Conservation (phyloP, 1,284 basidiomycete species). For the Pascua guehoae region DNA sequence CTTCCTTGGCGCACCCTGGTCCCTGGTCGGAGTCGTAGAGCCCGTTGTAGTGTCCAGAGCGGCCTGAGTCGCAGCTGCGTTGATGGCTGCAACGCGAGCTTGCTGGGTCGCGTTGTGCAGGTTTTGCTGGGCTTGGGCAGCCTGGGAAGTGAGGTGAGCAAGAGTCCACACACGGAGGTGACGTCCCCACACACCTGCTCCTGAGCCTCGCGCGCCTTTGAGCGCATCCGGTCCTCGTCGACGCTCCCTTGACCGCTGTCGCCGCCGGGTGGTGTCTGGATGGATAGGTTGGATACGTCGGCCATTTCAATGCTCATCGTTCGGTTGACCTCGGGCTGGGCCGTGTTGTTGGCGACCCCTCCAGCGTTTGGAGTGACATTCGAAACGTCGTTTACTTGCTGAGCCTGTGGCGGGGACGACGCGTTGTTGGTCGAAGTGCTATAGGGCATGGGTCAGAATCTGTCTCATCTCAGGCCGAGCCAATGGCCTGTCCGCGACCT, state of each 20-base stretch:
- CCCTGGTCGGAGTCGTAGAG: slow-evolving; percentile 21
- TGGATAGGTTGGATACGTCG: slow-evolving; percentile 30
- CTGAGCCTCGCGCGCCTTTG: slow-evolving; percentile 47
- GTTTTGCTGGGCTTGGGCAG: slow-evolving; percentile 46
- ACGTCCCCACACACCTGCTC: slow-evolving; percentile 39
- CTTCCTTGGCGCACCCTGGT: slow-evolving; percentile 41
- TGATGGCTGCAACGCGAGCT: slow-evolving; percentile 49
- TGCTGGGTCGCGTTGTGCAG: slow-evolving; percentile 49
- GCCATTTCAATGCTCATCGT: slow-evolving; percentile 45
- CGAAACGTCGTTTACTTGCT: too few relatives aligned
- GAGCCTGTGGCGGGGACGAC: too few relatives aligned
- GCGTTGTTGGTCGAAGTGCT: too few relatives aligned
- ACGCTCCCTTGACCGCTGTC: slow-evolving; percentile 25
- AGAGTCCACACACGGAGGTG: too few relatives aligned
- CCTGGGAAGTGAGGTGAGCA: slow-evolving; percentile 23
- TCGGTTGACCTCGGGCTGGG: slow-evolving; percentile 18
- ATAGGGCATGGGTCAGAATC: too few relatives aligned
- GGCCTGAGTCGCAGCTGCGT: slow-evolving; percentile 48
- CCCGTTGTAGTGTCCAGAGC: slow-evolving; percentile 35
- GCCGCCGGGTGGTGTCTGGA: slow-evolving; percentile 16
- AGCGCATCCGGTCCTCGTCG: slow-evolving; percentile 44
- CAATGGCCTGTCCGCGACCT: not conserved
- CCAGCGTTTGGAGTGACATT: too few relatives aligned
- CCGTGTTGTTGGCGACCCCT: not conserved
- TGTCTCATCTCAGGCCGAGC: not conserved